Base-by-base conservation (phyloP, 2,329 filamentous ascomycete species). In the Cercospora sp. region DNA sequence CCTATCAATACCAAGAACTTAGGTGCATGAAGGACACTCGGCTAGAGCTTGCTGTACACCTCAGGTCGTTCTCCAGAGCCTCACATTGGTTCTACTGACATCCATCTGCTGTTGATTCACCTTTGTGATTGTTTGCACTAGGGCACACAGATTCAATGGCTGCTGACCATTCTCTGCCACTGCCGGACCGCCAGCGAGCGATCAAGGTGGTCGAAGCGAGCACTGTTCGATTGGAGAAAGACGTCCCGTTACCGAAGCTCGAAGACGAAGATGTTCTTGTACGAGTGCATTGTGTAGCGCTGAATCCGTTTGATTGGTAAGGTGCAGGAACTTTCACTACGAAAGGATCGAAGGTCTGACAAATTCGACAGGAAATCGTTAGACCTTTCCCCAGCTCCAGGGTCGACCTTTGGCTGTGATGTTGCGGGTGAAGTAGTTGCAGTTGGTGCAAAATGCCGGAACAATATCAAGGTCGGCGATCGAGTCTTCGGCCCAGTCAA, bases 281-380 rank as follows among this genome's bases (percentile, higher is more conserved):
- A 20, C 62, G 65, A 53, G 68, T 71, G 31, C 65, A 69, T 53
- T 68, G 65, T 36, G 66, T 71, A 10, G 70, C 70, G 53, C 48
- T 71, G 9, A 71, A 71, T 36, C 70, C 70, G 12, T 71, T 71
- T 45, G 70, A 71, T 65, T 71, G 69, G 69, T 71, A 63, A 45
- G 16, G 20, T 30, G 16, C 42, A 7, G 26, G 36, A 7, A 16
- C 42, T 36, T 33, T 6, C 6, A 10, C 33, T 30, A 6, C 30
- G 18, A 18, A 2, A 30, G n/a, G 7, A 40, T 2, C 8, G 36
- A 28, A 16, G 5, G 12, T 4, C 42, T 67, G 23, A 51, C 40
- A 40, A 55, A 9, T 62, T 20, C n/a, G 10, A 45, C 42, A 69
- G 70, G 68, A 71, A 71, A 45, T 71, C 70, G 33, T 55, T 71